Evolutionary conservation across 352 stramenopile genomes (phyloP), one percentile per base, ranked within the genome.

Genomic region (Pythium dissimile): DNA sequence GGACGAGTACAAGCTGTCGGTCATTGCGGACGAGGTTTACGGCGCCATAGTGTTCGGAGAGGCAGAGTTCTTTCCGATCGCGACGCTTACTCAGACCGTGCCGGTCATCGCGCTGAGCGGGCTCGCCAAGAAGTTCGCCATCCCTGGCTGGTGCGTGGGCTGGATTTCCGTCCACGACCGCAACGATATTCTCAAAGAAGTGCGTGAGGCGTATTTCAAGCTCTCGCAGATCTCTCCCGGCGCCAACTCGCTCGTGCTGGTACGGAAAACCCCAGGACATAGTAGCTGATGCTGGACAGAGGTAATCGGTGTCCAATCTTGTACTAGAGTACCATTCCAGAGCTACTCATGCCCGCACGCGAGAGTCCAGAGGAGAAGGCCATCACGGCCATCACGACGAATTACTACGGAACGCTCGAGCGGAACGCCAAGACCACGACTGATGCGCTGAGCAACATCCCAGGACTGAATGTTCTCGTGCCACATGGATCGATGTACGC

Each of bases 401-500:
- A 80, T 31, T 86, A 97, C 45, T 88, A 90, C 55, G 52, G 53
- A 4, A 84, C 72, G 21, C 67, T 98, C 10, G 80, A 96, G 60
- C 59, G 69, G 24, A 95, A 97, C 64, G 77, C 83, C 27, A 79
- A 69, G 44, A 84, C 97, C 51, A 88, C 93, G 1, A 82, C 84
- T 38, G 58, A 82, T 4, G 53, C 74, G 2, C 57, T 97, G 13
- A 62, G 65, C 26, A 72, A 77, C 23, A 95, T 94, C 27, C 81
- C 78, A 27, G 89, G 90, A 18, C 64, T 98, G 10, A 55, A 86
- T 12, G 86, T 97, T 5, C 73, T 96, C 27, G 67, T 84, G 16
- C 88, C 94, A 2, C 80, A 98, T 42, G 95, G 95, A 11, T 90
- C 95, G 21, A 98, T 98, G 92, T 98, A 98, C 60, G 78, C 82